These are phyloP conservation scores for Russula vinacea DNA, from an alignment of 768 basidiomycete species.

Conservation along the genomic window DNA sequence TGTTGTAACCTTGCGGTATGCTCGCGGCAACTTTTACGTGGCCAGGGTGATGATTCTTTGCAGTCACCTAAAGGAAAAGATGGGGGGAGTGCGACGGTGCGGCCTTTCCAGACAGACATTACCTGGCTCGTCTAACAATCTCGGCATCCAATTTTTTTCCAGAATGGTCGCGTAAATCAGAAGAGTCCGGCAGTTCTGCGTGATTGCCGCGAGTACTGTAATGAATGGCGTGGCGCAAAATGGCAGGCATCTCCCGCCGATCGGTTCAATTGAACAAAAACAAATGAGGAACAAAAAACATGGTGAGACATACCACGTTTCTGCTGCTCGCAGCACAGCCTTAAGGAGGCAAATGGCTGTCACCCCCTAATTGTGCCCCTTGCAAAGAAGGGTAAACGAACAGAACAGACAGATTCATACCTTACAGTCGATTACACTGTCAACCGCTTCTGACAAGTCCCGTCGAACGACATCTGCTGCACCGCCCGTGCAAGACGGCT, in stretches of 20 bases:
- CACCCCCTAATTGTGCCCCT: background rate
- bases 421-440: conserved; percentile 14
- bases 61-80: background rate
- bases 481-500: background rate
- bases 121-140: too few relatives aligned
- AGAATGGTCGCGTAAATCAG: conserved; percentile 9
- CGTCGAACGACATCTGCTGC: conserved; percentile 9
- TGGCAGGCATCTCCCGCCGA: conserved; percentile 2
- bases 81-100: too few relatives aligned
- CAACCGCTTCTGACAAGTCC: conserved; percentile 5
- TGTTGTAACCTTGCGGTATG: background rate
- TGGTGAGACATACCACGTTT: background rate
- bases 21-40: conserved; percentile 14
- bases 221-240: background rate
- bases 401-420: background rate
- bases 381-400: background rate
- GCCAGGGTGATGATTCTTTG: conserved; percentile 3
- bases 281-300: background rate
- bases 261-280: background rate
- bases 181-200: background rate
- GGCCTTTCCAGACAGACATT: too few relatives aligned
- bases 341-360: background rate
- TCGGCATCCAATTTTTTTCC: background rate
- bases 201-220: background rate
- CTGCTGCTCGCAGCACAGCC: background rate